Base-by-base conservation (phyloP, 805 yeast species). In the Blastobotrys americana region DNA sequence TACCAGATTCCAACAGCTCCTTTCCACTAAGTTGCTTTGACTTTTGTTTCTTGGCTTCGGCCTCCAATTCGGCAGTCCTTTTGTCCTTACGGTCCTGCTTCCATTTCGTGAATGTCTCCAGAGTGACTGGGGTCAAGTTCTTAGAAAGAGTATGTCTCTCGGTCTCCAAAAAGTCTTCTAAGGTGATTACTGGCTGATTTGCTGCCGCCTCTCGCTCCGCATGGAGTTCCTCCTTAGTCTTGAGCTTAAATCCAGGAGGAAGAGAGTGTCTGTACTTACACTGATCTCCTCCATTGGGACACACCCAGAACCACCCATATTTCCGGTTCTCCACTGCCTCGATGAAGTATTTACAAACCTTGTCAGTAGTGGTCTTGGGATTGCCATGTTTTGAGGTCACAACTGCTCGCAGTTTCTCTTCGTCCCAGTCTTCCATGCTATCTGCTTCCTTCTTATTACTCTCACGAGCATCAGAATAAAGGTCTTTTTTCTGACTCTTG, bases 231-330 rank as follows among this genome's bases (percentile, higher is more conserved):
- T 93, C 98, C 67, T 89, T 90, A 31, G 98, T 94, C 73, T 93
- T 93, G 68, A 93, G 76, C 47, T 86, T 94, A 66, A 88, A 94
- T 1, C 98, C 99, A 39, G 94, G 89, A 34, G 99, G 99, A 59
- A 93, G 73, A 5, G 97, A 84, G 66, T 93, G 99, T 66, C 78
- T 81, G 70, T 93, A 93, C 71, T 82, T 90, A 77, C 99, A 93
- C 49, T 78, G 82, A 49, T 83, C 78, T 53, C 96, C 97, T 34
- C 90, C 89, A 55, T 86, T 86, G 21, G 98, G 98, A 71, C 98
- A 93, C 17, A 76, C 73, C 98, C 98, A 93, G 67, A 93, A 89
- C 98, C 98, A 93, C 60, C 98, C 98, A 63, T 93, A 93, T 62
- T 90, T 90, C 47, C 90, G 93, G 60, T 88, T 87, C 62, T 93